These are phyloP conservation scores for Linnemannia exigua DNA, from an alignment of 192 early-diverging fungal species.

Conservation along the genomic window DNA sequence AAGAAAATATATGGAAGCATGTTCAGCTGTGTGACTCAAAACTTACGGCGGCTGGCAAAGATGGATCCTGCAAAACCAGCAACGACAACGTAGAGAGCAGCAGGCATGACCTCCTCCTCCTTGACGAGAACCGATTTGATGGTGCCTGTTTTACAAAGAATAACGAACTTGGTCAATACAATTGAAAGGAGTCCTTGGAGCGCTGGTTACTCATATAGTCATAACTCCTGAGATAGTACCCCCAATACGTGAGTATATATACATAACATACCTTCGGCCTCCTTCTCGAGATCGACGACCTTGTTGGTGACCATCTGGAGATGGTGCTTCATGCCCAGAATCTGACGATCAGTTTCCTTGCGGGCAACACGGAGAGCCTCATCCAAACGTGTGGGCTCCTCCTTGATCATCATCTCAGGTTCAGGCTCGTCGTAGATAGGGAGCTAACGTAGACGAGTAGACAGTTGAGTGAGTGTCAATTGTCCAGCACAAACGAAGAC, in stretches of 20 bases:
- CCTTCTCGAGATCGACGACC: constrained; percentile 56
- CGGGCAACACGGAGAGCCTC: constrained; percentile 50
- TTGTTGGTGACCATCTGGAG: constrained; percentile 55
- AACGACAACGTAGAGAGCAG: constrained; percentile 53
- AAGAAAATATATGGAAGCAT: not conserved
- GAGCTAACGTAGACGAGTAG: constrained; percentile 13
- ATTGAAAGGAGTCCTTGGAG: no score
- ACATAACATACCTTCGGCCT: constrained; percentile 43
- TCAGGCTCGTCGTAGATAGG: constrained; percentile 54
- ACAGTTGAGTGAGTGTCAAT: not conserved
- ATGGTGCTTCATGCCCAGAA: constrained; percentile 56
- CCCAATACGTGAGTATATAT: not conserved
- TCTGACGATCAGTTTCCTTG: constrained; percentile 57
- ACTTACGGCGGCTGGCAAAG: constrained; percentile 48
- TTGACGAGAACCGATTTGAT: constrained; percentile 57
- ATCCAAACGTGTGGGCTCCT: constrained; percentile 55
- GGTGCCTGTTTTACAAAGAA: constrained; percentile 16
- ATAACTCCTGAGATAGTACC: not conserved
- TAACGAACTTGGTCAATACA: not conserved
- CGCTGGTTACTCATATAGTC: not conserved
- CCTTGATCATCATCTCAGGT: constrained; percentile 57
- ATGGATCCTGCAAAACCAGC: constrained; percentile 56
- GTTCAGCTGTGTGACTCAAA: not conserved
- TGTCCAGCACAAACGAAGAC: not conserved
- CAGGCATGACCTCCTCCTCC: constrained; percentile 58